Base-by-base conservation (phyloP, 495 filamentous ascomycete genomes). In the Rhizodiscina lignyota region DNA sequence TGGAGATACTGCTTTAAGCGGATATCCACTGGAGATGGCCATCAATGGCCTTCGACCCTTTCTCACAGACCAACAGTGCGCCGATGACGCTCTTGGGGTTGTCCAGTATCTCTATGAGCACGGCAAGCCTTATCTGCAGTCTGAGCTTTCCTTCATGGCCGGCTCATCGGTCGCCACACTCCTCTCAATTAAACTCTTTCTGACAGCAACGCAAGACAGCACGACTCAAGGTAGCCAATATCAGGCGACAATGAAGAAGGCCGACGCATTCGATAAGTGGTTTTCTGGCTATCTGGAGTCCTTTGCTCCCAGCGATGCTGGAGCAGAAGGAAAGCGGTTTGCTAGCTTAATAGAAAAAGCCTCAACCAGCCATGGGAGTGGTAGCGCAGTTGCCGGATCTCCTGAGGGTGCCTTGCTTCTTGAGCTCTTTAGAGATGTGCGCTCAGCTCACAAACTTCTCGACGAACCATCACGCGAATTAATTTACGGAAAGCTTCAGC, bases 1-100 rank as follows among this genome's bases (percentile, higher is more conserved):
- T 29, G 84, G 83, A 19, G 48, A 64, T 13, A 62, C 71, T 13
- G 81, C 80, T 18, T 59, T 78, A 27, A 55, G 70, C 32, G 77
- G 76, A 1, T 96, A 94, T 54, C 79, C 83, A 4, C 55, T 96
- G n/a, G 83, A 96, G 49, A 91, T 94, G 84, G 60, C 86, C 1
- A 61, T 96, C 18, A 79, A 84, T 45, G 72, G 82, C 3, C 64
- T 96, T 27, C 64, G 76, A 13, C 75, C 77, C 1, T 93, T 81
- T 41, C 62, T 94, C 15, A 70, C 72, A 1, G 81, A 94, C 45
- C 58, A 71, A 2, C 72, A 85, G 47, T 96, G 86, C 52, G 79
- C 85, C n/a, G 82, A 94, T 43, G 89, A 99, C 60, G 73, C 82
- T 4, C 57, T 96, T 21, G 87, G 84, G 0, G 68, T 99, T 21